Evolutionary conservation across 2,329 filamentous ascomycete genomes (phyloP).

Genomic region (Tricladium varicosporioides): DNA sequence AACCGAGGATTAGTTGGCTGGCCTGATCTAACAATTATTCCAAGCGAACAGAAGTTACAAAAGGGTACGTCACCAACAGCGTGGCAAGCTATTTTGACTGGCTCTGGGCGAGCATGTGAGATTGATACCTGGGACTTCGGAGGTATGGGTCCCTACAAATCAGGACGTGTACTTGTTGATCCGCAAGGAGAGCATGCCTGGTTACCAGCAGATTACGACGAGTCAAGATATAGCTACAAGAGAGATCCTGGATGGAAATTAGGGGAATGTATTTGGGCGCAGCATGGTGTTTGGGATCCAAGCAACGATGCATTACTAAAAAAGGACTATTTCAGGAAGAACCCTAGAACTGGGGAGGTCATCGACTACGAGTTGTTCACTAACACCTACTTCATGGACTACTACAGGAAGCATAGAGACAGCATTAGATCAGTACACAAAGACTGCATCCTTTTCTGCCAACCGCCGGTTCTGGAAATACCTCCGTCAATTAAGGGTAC

Average conservation of each 20-base stretch:
- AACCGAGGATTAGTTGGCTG: conserved; percentile 85
- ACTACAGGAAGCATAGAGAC: conserved; percentile 74
- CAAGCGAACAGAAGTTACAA: conserved; percentile 83
- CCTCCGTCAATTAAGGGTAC: conserved; percentile 87
- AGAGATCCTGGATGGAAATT: conserved; percentile 85
- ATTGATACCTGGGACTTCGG: conserved; percentile 93
- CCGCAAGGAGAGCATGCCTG: conserved; percentile 83
- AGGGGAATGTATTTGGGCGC: conserved; percentile 95
- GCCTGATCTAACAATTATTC: conserved; percentile 76
- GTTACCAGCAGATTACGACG: conserved; percentile 80
- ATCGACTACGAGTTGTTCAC: conserved; percentile 85
- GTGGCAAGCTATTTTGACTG: conserved; percentile 89
- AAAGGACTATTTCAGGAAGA: conserved; percentile 84
- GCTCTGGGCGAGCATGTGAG: conserved; percentile 88
- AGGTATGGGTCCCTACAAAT: conserved; percentile 86
- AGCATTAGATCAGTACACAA: conserved; percentile 74
- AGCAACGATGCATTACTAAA: conserved; percentile 70
- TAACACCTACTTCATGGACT: conserved; percentile 86
- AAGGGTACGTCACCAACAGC: conserved; percentile 92
- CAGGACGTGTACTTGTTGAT: conserved; percentile 78
- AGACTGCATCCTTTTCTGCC: conserved; percentile 82
- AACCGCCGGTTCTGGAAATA: conserved; percentile 88
- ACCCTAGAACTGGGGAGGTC: conserved; percentile 68
- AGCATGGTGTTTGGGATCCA: conserved; percentile 94
- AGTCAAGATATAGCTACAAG: conserved; percentile 86